Conservation (phyloP, 192 early-diverging fungal genomes). For the Coemansia sp. region DNA sequence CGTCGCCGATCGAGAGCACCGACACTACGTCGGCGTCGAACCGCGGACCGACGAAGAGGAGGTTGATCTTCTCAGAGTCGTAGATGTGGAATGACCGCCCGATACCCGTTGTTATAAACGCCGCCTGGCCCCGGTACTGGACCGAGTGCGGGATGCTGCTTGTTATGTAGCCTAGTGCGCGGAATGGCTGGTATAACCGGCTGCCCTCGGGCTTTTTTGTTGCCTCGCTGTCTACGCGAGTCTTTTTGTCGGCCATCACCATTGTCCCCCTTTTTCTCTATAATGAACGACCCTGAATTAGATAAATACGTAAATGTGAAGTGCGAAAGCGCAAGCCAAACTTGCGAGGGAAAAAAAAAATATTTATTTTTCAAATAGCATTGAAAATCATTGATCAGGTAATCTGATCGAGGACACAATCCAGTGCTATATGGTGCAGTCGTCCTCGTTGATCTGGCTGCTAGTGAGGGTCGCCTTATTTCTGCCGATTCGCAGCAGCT, state of each 20-base stretch:
- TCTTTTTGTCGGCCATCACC: constrained; percentile 31
- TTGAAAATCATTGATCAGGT: background rate
- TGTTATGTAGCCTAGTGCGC: constrained; percentile 90
- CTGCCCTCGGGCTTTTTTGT: constrained; percentile 19
- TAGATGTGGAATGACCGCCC: constrained; percentile 90
- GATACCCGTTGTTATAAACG: constrained; percentile 85
- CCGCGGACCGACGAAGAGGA: constrained; percentile 76
- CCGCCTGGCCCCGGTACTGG: constrained; percentile 70
- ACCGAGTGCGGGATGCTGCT: constrained; percentile 77
- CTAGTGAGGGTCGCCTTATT: background rate
- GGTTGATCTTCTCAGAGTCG: constrained; percentile 75
- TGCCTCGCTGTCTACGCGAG: constrained; percentile 10
- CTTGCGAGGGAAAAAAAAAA: background rate
- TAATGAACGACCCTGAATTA: background rate
- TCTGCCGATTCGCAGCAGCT: background rate
- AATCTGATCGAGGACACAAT: background rate
- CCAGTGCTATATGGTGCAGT: background rate
- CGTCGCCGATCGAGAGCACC: constrained; percentile 65
- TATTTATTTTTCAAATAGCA: background rate
- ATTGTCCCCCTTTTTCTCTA: background rate
- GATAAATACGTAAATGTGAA: background rate
- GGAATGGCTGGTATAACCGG: constrained; percentile 81
- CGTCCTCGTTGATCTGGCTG: background rate
- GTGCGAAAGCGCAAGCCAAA: background rate
- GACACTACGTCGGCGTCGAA: constrained; percentile 69